Conservation (phyloP, 352 stramenopile species). For the Phytophthora europaea region DNA sequence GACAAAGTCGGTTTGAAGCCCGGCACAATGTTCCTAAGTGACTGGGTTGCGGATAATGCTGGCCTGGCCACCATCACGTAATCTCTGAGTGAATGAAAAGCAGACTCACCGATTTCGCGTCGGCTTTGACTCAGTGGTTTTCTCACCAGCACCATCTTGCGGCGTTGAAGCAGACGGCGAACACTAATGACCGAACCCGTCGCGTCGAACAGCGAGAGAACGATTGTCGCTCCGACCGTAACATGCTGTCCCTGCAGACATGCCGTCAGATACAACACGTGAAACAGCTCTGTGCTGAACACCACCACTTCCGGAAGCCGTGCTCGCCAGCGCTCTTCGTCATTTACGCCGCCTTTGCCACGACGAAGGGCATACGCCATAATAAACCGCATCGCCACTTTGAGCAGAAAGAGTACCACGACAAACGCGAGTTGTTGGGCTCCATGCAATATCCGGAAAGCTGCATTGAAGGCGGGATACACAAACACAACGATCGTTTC, state of each 20-base stretch:
- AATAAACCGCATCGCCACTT: constrained; percentile 19
- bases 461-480: constrained; percentile 29
- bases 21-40: not conserved
- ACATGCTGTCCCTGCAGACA: constrained; percentile 22
- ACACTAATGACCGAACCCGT: constrained; percentile 1
- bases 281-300: constrained; percentile 33
- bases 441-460: constrained; percentile 6
- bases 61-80: not conserved
- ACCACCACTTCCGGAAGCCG: constrained; percentile 30
- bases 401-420: constrained; percentile 13
- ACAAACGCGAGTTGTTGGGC: constrained; percentile 22
- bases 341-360: not conserved
- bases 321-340: constrained; percentile 16
- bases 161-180: constrained; percentile 4
- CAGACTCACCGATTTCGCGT: not conserved
- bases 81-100: not conserved
- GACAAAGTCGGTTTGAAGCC: not conserved
- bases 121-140: not conserved
- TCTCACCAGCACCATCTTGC: not conserved
- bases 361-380: constrained; percentile 18
- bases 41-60: not conserved
- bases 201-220: constrained; percentile 10
- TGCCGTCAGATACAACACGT: constrained; percentile 27
- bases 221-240: constrained; percentile 15
- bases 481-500: constrained; percentile 16